These are phyloP conservation scores for Aquilaria sinensis DNA, from an alignment of 345 rosid species.

Conservation along the genomic window DNA sequence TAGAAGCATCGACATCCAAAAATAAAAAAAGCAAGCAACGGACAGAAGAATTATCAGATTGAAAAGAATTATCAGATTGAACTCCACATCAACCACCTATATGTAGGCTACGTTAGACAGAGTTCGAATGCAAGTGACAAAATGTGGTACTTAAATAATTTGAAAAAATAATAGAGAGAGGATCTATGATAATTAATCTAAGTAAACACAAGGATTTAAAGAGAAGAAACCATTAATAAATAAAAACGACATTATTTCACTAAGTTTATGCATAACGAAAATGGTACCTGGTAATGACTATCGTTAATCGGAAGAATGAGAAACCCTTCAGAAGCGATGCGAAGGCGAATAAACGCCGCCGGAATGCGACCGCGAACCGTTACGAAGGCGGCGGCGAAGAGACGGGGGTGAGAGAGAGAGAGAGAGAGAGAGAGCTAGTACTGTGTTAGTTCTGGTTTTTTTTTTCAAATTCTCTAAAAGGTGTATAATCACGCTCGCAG, in stretches of 20 bases:
- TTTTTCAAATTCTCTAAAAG: constrained; percentile 1
- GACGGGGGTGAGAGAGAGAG: constrained; percentile 16
- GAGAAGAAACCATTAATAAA: background rate
- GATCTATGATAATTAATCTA: too few relatives aligned
- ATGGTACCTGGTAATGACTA: constrained; percentile 12
- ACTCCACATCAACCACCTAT: too few relatives aligned
- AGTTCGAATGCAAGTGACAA: too few relatives aligned
- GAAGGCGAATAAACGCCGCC: constrained; percentile 17
- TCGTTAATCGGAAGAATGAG: background rate
- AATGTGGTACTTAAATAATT: too few relatives aligned
- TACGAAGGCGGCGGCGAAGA: constrained; percentile 34
- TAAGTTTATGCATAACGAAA: background rate
- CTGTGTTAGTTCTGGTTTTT: background rate
- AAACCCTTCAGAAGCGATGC: too few relatives aligned
- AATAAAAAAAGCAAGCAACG: background rate
- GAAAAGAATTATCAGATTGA: too few relatives aligned
- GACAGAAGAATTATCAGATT: too few relatives aligned
- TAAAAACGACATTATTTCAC: too few relatives aligned
- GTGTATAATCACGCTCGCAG: constrained; percentile 1
- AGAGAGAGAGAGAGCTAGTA: constrained; percentile 2
- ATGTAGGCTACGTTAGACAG: too few relatives aligned
- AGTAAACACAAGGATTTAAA: too few relatives aligned
- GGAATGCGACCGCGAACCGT: constrained; percentile 34
- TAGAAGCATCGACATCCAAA: background rate
- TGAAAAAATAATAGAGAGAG: too few relatives aligned